Base-by-base conservation (phyloP, 805 yeast species). In the Metschnikowia hibisci region DNA sequence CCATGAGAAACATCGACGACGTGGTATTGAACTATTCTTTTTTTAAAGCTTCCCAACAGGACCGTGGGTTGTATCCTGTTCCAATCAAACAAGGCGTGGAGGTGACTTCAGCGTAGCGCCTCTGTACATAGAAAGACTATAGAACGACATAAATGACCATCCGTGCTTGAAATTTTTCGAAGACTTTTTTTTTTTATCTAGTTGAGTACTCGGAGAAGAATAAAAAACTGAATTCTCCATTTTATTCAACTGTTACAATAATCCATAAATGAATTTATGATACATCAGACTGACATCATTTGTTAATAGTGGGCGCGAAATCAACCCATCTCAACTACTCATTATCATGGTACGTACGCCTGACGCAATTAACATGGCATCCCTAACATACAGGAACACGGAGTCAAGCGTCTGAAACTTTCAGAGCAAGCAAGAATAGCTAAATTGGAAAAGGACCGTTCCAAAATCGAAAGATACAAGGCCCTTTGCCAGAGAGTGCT, bases 1-100 rank as follows among this genome's bases (percentile, higher is more conserved):
- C 80, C 27, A 87, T 93, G 95, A 80, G 90, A 63, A 85, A 87
- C 56, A 82, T 90, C 32, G 90, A 88, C 54, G 96, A 90, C 62
- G 78, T 91, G 35, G 87, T 89, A 9, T 75, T 93, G 56, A 95
- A 91, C 66, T 91, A 91, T 64, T 87, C 98, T 0, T 91, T 91
- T 62, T 91, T 91, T 75, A 84, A 74, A 59, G 82, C 82, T n/a
- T 47, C 62, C 12, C 69, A 71, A 45, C 51, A 64, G 16, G 74
- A 67, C 41, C 73, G 70, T 1, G 71, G 67, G 36, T 61, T 70
- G 52, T 64, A 64, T 11, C 71, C 73, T 2, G 65, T 68, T 28
- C 71, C 72, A 11, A 39, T 39, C 7, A 28, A 23, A 12, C 42
- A 30, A 23, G 29, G 23, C 9, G 29, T 31, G 38, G 43, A 33